These are phyloP conservation scores for Trichopus zeylanicus DNA, from an alignment of 116 monocot species.

Conservation along the genomic window DNA sequence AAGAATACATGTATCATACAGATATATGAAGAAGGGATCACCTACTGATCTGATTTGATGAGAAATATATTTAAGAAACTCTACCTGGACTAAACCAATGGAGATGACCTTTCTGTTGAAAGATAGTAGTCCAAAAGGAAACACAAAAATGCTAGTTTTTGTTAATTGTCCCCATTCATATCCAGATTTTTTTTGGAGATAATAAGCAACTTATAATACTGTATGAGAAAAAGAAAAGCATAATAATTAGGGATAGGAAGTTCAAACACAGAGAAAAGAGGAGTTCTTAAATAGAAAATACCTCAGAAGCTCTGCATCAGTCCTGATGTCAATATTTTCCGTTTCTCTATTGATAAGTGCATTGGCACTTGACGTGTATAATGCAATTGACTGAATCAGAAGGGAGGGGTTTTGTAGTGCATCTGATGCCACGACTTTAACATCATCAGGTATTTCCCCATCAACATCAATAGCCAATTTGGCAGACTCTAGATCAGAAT, in stretches of 20 bases:
- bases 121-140: too few species aligned
- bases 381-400: conserved; percentile 61
- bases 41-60: too few species aligned
- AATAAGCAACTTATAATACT: too few species aligned
- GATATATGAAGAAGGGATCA: too few species aligned
- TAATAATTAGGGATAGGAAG: too few species aligned
- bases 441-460: conserved; percentile 66
- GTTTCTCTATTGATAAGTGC: conserved; percentile 69
- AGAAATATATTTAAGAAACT: too few species aligned
- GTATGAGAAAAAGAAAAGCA: background rate
- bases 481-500: conserved; percentile 51
- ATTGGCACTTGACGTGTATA: conserved; percentile 47
- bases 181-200: too few species aligned
- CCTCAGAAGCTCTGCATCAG: conserved; percentile 92
- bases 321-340: conserved; percentile 92
- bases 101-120: too few species aligned
- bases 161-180: too few species aligned
- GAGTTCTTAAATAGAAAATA: conserved; percentile 8
- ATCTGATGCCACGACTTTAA: conserved; percentile 50
- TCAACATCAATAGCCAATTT: conserved; percentile 69
- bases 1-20: too few species aligned
- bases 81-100: too few species aligned
- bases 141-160: too few species aligned
- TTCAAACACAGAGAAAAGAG: background rate
- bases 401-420: conserved; percentile 65